Base-by-base conservation (phyloP, 441 rosid genomes). In the Erodium texanum region DNA sequence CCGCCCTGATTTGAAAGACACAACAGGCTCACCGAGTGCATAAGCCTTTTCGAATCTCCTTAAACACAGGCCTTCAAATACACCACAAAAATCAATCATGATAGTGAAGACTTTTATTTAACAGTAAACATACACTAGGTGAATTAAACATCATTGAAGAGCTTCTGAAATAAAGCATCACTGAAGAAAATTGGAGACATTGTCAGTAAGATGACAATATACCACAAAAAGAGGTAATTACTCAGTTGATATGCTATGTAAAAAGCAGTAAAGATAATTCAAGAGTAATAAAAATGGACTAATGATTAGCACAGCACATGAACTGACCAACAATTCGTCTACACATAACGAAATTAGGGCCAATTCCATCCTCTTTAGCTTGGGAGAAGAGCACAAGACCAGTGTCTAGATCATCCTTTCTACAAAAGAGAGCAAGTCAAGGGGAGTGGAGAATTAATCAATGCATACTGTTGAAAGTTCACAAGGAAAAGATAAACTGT, bases 301-400 rank as follows among this genome's bases (percentile, higher is more conserved):
- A 61, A 50, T 6, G 54, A 72, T 24, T 68, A 68, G 67, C 65
- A 38, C 20, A 68, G 67, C 65, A 38, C 20, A 71, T 61, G 8
- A 74, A 78, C 90, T 83, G 83, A 90, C 97, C 86, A 69, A 92
- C 78, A 75, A 90, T 78, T 82, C 91, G 87, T 76, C 83, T 83
- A 70, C 81, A 78, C 90, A 85, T 88, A 64, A 84, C 48, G 68
- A 90, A 78, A 70, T 79, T 87, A 71, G 89, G 93, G 59, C 77
- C 76, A 67, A 88, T 64, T 27, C 86, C 79, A 73, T 87, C 90
- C 78, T 74, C 74, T 81, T 85, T 90, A 65, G 92, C 92, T 81
- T 80, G 86, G 70, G 89, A 85, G 68, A 84, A 81, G 69, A 93
- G 89, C 79, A 66, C 77, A 59, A 73, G 80, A 63, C 89, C 96